A percentile compares a stretch with the other conserved stretches of the same genome.
phyloP scores from a whole-genome alignment of 2,329 filamentous ascomycete species.

The Penicillium nordicum region DNA sequence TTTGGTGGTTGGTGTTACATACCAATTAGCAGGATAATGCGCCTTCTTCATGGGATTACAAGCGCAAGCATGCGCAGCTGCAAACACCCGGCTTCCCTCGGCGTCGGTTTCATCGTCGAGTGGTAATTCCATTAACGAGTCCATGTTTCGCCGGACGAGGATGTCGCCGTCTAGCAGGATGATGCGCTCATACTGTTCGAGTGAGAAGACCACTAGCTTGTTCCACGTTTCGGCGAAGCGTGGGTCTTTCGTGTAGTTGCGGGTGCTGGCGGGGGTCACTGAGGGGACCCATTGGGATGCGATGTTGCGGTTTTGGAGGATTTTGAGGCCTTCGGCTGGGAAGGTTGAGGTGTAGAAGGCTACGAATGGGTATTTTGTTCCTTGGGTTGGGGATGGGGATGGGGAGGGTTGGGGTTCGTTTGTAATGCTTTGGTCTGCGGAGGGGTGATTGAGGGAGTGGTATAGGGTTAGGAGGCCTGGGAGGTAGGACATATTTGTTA shows the following conservation, averaged over 20 bases:
- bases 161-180: slow-evolving; percentile 82
- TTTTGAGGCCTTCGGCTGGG: slow-evolving; percentile 60
- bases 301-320: slow-evolving; percentile 65
- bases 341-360: slow-evolving; percentile 75
- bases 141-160: slow-evolving; percentile 75
- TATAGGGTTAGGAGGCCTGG: slow-evolving; percentile 74
- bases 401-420: neutral
- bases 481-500: slow-evolving; percentile 76
- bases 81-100: slow-evolving; percentile 58
- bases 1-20: slow-evolving; percentile 10
- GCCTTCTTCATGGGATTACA: slow-evolving; percentile 73
- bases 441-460: slow-evolving; percentile 61
- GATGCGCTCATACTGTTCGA: slow-evolving; percentile 68
- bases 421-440: neutral
- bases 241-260: slow-evolving; percentile 68
- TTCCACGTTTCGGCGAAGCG: slow-evolving; percentile 84
- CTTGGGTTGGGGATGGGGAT: slow-evolving; percentile 36
- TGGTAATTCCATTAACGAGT: slow-evolving; percentile 73
- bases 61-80: slow-evolving; percentile 75
- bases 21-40: slow-evolving; percentile 72
- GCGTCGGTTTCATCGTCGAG: slow-evolving; percentile 51
- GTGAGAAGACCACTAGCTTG: slow-evolving; percentile 70
- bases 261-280: slow-evolving; percentile 61
- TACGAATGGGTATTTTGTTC: slow-evolving; percentile 66
- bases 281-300: slow-evolving; percentile 65